Conservation (phyloP, 2,329 filamentous ascomycete genomes). For the Purpureocillium takamizusanense region DNA sequence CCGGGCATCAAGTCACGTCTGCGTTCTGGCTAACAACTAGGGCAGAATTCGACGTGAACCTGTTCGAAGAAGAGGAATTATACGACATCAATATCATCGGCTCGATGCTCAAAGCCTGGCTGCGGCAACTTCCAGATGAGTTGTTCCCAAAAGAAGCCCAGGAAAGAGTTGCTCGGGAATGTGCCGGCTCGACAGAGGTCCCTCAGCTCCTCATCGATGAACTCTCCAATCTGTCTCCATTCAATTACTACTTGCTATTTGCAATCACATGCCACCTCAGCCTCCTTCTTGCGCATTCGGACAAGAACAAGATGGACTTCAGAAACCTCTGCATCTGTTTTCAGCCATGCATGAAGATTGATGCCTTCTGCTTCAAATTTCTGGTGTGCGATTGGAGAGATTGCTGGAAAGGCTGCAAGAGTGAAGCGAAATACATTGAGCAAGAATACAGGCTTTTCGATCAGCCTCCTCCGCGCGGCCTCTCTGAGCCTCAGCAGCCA, state of each 20-base stretch:
- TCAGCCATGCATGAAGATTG: constrained; percentile 93
- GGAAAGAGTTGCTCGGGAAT: constrained; percentile 70
- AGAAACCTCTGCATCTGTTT: constrained; percentile 94
- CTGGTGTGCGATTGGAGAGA: constrained; percentile 91
- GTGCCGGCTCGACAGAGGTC: constrained; percentile 67
- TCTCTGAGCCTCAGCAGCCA: constrained; percentile 26
- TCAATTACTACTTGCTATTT: constrained; percentile 96
- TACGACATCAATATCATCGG: constrained; percentile 97
- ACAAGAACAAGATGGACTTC: constrained; percentile 98
- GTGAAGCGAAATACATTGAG: constrained; percentile 71
- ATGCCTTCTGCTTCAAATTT: constrained; percentile 91
- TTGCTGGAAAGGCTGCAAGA: constrained; percentile 95
- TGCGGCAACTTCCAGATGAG: constrained; percentile 89
- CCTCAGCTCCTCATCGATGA: constrained; percentile 84
- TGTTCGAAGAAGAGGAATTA: constrained; percentile 78
- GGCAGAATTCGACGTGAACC: constrained; percentile 74
- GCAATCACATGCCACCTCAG: constrained; percentile 95
- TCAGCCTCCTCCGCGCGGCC: constrained; percentile 43
- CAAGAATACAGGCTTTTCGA: constrained; percentile 56
- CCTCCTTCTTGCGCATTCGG: constrained; percentile 79
- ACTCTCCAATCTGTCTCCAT: constrained; percentile 86
- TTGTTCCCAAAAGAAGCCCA: constrained; percentile 82
- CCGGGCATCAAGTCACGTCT: too few species aligned
- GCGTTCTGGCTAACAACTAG: constrained; percentile 11
- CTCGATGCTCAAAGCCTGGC: constrained; percentile 93